Base-by-base conservation (phyloP, 352 stramenopile genomes). In the Globisporangium viniferum region DNA sequence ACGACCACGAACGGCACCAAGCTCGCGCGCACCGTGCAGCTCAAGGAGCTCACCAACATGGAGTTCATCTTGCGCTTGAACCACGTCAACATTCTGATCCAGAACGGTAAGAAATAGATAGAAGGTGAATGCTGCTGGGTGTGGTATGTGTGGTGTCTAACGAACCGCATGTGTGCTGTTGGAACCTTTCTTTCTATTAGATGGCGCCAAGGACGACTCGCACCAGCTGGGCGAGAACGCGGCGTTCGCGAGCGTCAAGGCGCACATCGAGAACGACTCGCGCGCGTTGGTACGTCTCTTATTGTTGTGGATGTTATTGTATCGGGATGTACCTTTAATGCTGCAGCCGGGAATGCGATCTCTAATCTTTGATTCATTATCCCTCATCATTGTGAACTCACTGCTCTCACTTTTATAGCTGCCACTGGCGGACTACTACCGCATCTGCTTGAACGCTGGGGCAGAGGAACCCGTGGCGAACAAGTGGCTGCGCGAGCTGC, bases 401-500 rank as follows among this genome's bases (percentile, higher is more conserved):
- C 15, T 48, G 41, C 41, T 41, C 24, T 59, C 54, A 18, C 41
- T 15, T 1, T 70, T 14, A 9, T 60, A 94, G 86, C 70, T 94
- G 63, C 83, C 86, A 9, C 59, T 94, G 51, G 59, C 67, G 22
- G 84, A 94, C 66, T 94, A 82, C 65, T 94, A 92, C 68, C 59
- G 76, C 57, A 88, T 92, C 67, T 94, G 86, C 62, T 75, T 89
- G 31, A 87, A 87, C 57, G 83, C 80, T 0, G 84, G 86, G 8
- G 84, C 81, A 1, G 86, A 93, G 48, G 76, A 92, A 66, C 72
- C 74, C 0, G 82, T 91, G 35, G 85, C 84, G 39, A 87, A 86
- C 67, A 92, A 90, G 68, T 94, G 86, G 86, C 71, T 94, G 6
- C 71, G 82, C 29, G 85, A 92, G 59, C 68, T 94, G 60, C 84